Evolutionary conservation across 169 alveolate genomes (phyloP), one percentile per base, ranked within the genome.

Genomic region (Plasmodium blacklocki): DNA sequence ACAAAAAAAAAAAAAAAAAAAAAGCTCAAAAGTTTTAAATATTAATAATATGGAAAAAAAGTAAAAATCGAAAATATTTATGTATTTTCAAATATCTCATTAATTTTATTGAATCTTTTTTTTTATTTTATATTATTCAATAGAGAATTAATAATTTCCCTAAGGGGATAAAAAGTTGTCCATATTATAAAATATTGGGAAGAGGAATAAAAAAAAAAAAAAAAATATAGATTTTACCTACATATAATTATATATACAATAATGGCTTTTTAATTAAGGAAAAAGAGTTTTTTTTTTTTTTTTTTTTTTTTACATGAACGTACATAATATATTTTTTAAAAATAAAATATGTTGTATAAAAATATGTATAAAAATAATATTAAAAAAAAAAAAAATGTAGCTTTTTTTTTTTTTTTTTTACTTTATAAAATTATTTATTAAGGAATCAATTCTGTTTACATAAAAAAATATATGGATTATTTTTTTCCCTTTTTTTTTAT

Each of bases 61-160:
- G 45, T 43, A 74, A 64, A 64, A 63, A 78, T 29, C 32, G 21
- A 78, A 67, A 78, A 64, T 26, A 50, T 3, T 23, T 50, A 49
- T 64, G 89, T 64, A 29, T 64, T 71, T 19, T 39, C 11, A 23
- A 78, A 52, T 78, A 32, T 7, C 19, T 32, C 47, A n/a, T n/a
- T 73, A 54, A 47, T 64, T 78, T 78, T 60, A 66, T 11, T 78
- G 47, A 50, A 78, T 52, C 63, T 64, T 63, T 58, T 76, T 76
- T 59, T 14, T 70, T 32, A 5, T 4, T 39, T 39, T 39, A 39
- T 39, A 39, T 58, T 76, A 52, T 78, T 64, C 54, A n/a, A 78
- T 29, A 39, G 74, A 11, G 66, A 66, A 66, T 29, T 78, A 50
- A 50, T 32, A 67, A n/a, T 71, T 66, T 74, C 45, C 47, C 11